Percentiles rank a stretch among this genome's conserved stretches.
phyloP scores from a whole-genome alignment of 2,329 filamentous ascomycete genomes.

The Exophiala viscosa region DNA sequence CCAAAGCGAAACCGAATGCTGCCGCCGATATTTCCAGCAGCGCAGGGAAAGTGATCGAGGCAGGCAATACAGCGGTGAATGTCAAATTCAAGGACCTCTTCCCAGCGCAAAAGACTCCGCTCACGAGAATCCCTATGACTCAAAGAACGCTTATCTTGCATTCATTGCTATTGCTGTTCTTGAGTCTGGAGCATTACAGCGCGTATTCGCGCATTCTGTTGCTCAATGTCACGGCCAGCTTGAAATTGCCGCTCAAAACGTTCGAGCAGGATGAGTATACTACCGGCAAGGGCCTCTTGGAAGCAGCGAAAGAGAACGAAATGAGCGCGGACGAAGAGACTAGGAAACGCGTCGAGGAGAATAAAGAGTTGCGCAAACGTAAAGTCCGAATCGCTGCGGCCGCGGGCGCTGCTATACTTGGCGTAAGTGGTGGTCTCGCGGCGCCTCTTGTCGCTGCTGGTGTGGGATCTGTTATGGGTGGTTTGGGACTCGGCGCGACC shows the following conservation, averaged over 20 bases:
- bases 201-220: conserved; percentile 70
- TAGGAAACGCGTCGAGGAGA: conserved; percentile 66
- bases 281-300: conserved; percentile 69
- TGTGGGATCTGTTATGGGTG: conserved; percentile 73
- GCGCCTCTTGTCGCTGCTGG: conserved; percentile 73
- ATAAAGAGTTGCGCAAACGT: conserved; percentile 63
- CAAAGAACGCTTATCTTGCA: conserved; percentile 68
- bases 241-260: conserved; percentile 63
- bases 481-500: conserved; percentile 68
- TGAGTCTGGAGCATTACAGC: conserved; percentile 74
- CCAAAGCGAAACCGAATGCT: conserved; percentile 9
- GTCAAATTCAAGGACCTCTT: conserved; percentile 48
- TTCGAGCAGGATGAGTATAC: conserved; percentile 70
- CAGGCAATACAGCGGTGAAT: conserved; percentile 13
- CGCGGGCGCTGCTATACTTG: conserved; percentile 82
- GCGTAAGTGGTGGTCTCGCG: conserved; percentile 73
- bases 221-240: conserved; percentile 64
- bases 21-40: conserved; percentile 17
- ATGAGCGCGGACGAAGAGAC: conserved; percentile 76
- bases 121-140: conserved; percentile 58
- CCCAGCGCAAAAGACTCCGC: conserved; percentile 57
- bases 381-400: conserved; percentile 85
- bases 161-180: conserved; percentile 64
- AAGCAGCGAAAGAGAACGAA: conserved; percentile 60
- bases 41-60: conserved; percentile 15